These are phyloP conservation scores for Ulota crispa DNA, from an alignment of 225 moss, liverwort and hornwort species.

Conservation along the genomic window DNA sequence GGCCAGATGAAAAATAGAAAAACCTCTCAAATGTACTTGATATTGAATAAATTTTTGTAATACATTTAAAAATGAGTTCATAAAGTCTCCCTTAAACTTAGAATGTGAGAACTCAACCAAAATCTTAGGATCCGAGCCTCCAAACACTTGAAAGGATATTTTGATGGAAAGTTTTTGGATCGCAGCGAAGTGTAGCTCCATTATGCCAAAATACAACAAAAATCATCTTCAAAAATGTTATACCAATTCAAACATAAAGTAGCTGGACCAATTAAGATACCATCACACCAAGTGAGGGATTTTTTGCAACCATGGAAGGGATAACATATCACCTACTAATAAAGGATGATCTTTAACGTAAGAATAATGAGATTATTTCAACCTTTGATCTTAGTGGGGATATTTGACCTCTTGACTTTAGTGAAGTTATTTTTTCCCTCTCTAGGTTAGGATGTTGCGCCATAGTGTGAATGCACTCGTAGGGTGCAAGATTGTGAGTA, in stretches of 20 bases:
- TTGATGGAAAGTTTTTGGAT: neutral
- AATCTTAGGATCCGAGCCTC: neutral
- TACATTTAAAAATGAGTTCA: neutral
- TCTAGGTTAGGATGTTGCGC: too few relatives aligned
- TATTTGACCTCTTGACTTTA: too few relatives aligned
- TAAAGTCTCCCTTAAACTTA: rapidly evolving
- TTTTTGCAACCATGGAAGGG: too few relatives aligned
- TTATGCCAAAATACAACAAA: too few relatives aligned
- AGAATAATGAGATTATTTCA: too few relatives aligned
- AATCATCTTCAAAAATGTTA: neutral
- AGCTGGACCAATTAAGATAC: too few relatives aligned
- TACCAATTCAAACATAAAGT: neutral
- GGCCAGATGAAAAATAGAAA: neutral
- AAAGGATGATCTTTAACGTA: too few relatives aligned
- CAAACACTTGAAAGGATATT: rapidly evolving
- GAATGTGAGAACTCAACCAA: neutral
- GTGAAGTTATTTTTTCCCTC: too few relatives aligned
- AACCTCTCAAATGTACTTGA: neutral
- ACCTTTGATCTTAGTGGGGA: too few relatives aligned
- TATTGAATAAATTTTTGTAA: neutral
- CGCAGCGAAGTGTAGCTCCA: neutral
- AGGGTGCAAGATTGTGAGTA: neutral
- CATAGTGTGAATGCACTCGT: too few relatives aligned
- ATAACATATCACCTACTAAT: too few relatives aligned
- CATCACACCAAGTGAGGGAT: too few relatives aligned